phyloP scores from a whole-genome alignment of 352 stramenopile species.

The Plasmopara muralis region DNA sequence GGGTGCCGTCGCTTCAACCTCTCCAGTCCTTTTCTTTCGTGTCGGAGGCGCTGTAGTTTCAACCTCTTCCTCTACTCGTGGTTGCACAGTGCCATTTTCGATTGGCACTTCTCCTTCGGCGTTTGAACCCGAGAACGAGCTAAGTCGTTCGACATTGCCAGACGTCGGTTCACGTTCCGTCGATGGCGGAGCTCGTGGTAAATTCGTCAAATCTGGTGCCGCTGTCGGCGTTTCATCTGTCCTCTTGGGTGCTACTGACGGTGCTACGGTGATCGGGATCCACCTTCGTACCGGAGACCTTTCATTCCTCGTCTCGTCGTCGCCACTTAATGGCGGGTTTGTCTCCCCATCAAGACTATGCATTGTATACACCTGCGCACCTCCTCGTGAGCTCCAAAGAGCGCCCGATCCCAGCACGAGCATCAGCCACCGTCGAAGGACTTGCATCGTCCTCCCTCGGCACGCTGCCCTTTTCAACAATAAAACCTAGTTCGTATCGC shows the following conservation, averaged over 20 bases:
- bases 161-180: not conserved
- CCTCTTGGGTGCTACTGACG: constrained; percentile 10
- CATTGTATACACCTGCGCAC: constrained; percentile 25
- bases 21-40: too few relatives aligned
- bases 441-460: constrained; percentile 19
- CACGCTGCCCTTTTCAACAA: constrained; percentile 6
- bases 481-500: constrained; percentile 5
- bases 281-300: constrained; percentile 13
- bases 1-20: too few relatives aligned
- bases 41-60: constrained; percentile 8
- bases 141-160: not conserved
- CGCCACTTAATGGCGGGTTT: not conserved
- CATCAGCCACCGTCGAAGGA: constrained; percentile 21
- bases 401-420: constrained; percentile 10
- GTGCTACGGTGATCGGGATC: constrained; percentile 20
- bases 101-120: not conserved
- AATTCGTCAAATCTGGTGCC: constrained; percentile 14
- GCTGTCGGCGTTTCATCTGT: constrained; percentile 10
- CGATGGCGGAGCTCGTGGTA: constrained; percentile 1
- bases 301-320: not conserved
- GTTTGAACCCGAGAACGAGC: not conserved
- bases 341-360: constrained; percentile 10
- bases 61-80: constrained; percentile 1
- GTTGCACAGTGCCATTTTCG: constrained; percentile 1
- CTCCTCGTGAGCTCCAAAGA: constrained; percentile 1